Percentiles rank a stretch among this genome's conserved stretches.
These are phyloP conservation scores for Macrophomina phaseolina DNA, from an alignment of 2,329 filamentous ascomycete genomes.

Conservation along the genomic window DNA sequence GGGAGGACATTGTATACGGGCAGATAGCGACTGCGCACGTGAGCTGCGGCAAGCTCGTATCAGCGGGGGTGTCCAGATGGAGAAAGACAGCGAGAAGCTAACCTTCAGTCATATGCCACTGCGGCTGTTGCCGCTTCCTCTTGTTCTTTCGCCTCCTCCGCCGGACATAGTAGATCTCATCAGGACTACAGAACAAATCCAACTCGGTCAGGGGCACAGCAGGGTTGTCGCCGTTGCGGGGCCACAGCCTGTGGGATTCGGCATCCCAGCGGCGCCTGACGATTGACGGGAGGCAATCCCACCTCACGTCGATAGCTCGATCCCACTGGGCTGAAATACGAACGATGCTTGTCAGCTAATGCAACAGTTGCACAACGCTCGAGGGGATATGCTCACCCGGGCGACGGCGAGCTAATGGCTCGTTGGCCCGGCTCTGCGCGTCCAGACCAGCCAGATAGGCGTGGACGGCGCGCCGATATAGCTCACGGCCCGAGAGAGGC, in stretches of 20 bases:
- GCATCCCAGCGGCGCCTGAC: conserved; percentile 14
- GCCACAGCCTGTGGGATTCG: conserved; percentile 8
- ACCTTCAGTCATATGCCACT: conserved; percentile 1
- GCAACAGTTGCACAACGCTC: background rate
- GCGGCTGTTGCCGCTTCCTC: background rate
- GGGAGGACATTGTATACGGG: background rate
- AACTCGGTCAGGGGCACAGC: background rate
- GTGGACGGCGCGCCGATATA: conserved; percentile 1
- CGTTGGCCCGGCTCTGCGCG: too few species aligned
- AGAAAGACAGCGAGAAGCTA: background rate
- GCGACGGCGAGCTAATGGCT: background rate
- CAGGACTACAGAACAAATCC: conserved; percentile 15
- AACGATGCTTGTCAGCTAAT: background rate
- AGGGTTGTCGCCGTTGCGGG: background rate
- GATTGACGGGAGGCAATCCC: conserved; percentile 5
- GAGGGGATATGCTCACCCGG: conserved; percentile 1
- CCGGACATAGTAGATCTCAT: conserved; percentile 15
- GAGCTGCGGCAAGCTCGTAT: background rate
- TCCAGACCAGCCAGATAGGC: background rate
- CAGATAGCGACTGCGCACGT: background rate
- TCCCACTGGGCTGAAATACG: conserved; percentile 2
- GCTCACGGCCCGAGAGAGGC: conserved; percentile 5
- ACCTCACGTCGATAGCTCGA: background rate
- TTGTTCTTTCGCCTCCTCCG: background rate
- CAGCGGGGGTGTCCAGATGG: background rate